phyloP scores from a whole-genome alignment of 75 land plant genomes.

The Sequoiadendron giganteum region DNA sequence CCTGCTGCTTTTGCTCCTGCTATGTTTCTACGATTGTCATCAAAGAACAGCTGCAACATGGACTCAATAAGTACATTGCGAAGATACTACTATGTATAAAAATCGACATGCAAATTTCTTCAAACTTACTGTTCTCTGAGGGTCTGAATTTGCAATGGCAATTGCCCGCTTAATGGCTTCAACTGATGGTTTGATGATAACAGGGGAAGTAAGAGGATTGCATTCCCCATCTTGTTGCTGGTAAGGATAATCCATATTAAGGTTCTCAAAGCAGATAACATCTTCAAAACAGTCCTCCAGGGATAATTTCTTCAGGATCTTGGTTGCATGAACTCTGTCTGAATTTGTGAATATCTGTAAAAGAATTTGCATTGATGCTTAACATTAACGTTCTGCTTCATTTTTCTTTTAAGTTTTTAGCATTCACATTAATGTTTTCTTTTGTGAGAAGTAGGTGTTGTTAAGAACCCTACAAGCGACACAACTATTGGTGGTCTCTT shows the following conservation, averaged over 20 bases:
- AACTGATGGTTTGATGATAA: slow-evolving; percentile 40
- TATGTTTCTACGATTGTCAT: slow-evolving; percentile 57
- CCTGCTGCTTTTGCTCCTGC: slow-evolving; percentile 60
- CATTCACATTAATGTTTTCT: neutral
- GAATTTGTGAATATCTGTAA: slow-evolving; percentile 55
- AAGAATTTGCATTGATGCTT: neutral
- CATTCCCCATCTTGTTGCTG: neutral
- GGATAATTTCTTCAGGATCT: slow-evolving; percentile 27
- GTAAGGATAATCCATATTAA: slow-evolving; percentile 19
- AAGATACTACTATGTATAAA: neutral
- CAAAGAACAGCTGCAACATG: slow-evolving; percentile 55
- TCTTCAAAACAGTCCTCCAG: slow-evolving; percentile 43
- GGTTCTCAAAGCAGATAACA: slow-evolving; percentile 50
- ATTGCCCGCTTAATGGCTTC: slow-evolving; percentile 40
- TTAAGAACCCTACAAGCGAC: no score
- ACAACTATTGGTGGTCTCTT: no score
- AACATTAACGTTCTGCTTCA: neutral
- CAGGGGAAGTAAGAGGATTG: slow-evolving; percentile 2
- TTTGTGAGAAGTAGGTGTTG: neutral
- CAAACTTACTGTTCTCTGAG: slow-evolving; percentile 27
- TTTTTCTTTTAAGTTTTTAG: neutral
- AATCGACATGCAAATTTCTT: neutral
- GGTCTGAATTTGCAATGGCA: slow-evolving; percentile 27
- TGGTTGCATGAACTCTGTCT: slow-evolving; percentile 39
- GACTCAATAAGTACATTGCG: neutral